These are phyloP conservation scores for Penicillium sp. DNA, from an alignment of 2,329 filamentous ascomycete species.

Conservation along the genomic window DNA sequence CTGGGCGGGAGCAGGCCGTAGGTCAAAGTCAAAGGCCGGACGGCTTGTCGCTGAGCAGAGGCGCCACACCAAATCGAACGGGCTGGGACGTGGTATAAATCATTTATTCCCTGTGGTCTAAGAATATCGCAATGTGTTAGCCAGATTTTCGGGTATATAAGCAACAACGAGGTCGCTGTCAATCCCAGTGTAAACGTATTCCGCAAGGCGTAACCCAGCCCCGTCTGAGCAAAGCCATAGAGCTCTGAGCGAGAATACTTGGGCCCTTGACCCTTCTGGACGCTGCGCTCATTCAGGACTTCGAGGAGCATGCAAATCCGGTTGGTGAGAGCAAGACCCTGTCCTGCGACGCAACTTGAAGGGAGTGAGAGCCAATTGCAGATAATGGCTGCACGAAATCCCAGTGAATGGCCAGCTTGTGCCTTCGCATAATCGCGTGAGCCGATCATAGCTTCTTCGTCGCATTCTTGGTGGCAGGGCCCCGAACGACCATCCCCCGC, in stretches of 20 bases:
- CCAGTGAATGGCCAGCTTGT: too few species aligned
- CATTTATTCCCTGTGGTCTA: constrained; percentile 26
- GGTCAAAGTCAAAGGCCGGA: constrained; percentile 23
- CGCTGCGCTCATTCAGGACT: too few species aligned
- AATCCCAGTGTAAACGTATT: not conserved
- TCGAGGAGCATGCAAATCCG: too few species aligned
- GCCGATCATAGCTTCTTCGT: constrained; percentile 11
- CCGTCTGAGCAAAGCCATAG: too few species aligned
- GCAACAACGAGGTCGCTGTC: not conserved
- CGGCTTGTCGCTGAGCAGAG: constrained; percentile 22
- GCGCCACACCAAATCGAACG: constrained; percentile 25
- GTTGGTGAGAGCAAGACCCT: too few species aligned
- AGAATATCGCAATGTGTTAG: constrained; percentile 13
- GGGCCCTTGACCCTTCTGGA: too few species aligned
- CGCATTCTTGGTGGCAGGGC: constrained; percentile 16
- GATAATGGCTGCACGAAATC: too few species aligned
- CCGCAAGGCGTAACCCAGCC: not conserved
- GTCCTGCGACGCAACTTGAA: too few species aligned
- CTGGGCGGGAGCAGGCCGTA: constrained; percentile 5
- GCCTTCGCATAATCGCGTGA: too few species aligned
- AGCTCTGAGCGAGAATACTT: too few species aligned
- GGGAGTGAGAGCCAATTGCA: too few species aligned
- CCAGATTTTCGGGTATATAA: constrained; percentile 2
- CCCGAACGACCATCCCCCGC: constrained; percentile 8
- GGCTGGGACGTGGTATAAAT: constrained; percentile 21